Evolutionary conservation across 768 basidiomycete species (phyloP), one percentile per base, ranked within the genome.

Genomic region (Podaxis pistillaris): DNA sequence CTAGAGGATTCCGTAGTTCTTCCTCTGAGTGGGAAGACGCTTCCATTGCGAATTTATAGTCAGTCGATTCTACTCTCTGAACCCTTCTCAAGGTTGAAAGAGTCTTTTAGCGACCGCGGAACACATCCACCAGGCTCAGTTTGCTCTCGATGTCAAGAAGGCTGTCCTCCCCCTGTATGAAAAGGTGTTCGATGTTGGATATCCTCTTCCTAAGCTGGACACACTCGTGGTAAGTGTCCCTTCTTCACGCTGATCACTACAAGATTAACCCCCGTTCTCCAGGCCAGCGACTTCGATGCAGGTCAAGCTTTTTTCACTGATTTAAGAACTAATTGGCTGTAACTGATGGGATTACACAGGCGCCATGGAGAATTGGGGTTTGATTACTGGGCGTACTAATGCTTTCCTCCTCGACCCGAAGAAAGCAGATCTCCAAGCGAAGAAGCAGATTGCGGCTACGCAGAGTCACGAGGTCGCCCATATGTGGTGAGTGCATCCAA

Each of bases 291-390:
- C 71, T 97, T 97, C 67, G 94, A 96, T 70, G 88, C 90, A 36
- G 92, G 89, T 79, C 73, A 71, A 67, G 63, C 28, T 17, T 36
- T n/a, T 46, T 44, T 30, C 28, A 33, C 40, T n/a, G 9, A 26
- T 46, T 49, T 51, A 13, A 19, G n/a, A 51, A 24, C 4, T 22
- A 59, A n/a, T 38, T 30, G 4, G 53, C 52, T 24, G 22, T 41
- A 33, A 56, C 36, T 52, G 36, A 60, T 60, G 62, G 33, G 36
- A 50, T 47, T 60, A 36, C 56, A n/a, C 67, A 79, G 85, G 88
- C 63, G 90, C 90, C 4, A 95, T 96, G 95, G 96, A 97, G 75
- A 95, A 94, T 73, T 94, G 91, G 91, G 93, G 92, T 28, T 77
- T 96, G 61, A 97, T 97, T 71, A 96, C 90, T 13, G 96, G 95